Evolutionary conservation across 139 green algal species (phyloP), one percentile per base, ranked within the genome.

Genomic region (Pseudopediastrum boryanum): DNA sequence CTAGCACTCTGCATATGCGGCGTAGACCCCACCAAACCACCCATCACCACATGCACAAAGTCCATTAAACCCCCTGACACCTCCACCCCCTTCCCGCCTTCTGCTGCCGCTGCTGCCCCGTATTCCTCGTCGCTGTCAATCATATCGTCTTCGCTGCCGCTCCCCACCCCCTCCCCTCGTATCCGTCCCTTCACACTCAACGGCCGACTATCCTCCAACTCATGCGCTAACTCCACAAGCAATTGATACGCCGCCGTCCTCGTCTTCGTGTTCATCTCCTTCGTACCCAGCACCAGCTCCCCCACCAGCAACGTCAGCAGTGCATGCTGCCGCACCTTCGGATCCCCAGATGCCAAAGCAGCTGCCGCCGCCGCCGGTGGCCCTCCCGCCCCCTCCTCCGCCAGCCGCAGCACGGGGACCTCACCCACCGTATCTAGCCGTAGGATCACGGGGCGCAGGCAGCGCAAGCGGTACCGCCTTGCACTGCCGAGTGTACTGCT

Each of bases 221-320:
- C 84, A 16, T 86, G 80, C 8, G 85, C 88, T 9, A 89, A 64
- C 31, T 90, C 84, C 23, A 98, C 90, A 16, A 99, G 81, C 48
- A 99, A 87, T 27, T 93, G 86, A 79, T 96, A 98, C 0, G 96
- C 96, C 10, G 88, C 86, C 9, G 78, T 77, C 6, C 94, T 89
- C 1, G 96, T 96, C 86, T 91, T 93, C 59, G 80, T 88, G 85
- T 98, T 98, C 23, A 88, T 75, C 89, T 98, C 96, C 85, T 99
- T 99, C n/a, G 92, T 91, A n/a, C 86, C 90, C 46, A 99, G 83
- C 61, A 98, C 89, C 33, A 98, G 92, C 79, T 99, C 96, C 2
- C 83, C 87, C 56, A 98, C 87, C 72, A 98, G 84, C n/a, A 75
- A 25, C 41, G 74, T 66, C 50, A 64, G 79, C 62, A 87, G 36